These are phyloP conservation scores for Paraphysoderma sedebokerense DNA, from an alignment of 371 early-diverging fungal species.

Conservation along the genomic window DNA sequence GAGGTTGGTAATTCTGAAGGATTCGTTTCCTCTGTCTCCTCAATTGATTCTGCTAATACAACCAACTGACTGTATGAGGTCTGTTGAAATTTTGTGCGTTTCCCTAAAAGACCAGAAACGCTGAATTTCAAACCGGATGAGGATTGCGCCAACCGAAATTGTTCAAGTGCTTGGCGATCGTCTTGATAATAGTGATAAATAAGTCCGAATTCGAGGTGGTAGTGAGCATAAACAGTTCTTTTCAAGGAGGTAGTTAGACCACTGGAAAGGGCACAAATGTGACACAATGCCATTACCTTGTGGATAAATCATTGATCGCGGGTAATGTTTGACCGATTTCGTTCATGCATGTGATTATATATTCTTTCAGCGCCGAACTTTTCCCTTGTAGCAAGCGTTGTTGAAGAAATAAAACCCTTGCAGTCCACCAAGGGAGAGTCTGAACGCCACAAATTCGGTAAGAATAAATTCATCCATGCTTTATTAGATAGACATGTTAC, in stretches of 20 bases:
- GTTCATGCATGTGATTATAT: constrained; percentile 63
- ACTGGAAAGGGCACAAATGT: constrained; percentile 1
- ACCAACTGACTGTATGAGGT: constrained; percentile 76
- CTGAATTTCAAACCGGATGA: constrained; percentile 60
- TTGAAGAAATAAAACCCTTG: neutral
- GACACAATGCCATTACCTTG: neutral
- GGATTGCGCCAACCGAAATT: constrained; percentile 53
- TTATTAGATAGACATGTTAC: too few relatives aligned
- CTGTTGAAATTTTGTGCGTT: constrained; percentile 80
- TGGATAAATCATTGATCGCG: constrained; percentile 4
- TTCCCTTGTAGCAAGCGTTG: constrained; percentile 7
- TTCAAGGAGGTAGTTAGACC: neutral
- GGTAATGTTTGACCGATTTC: constrained; percentile 55
- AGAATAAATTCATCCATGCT: too few relatives aligned
- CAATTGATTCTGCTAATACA: constrained; percentile 57
- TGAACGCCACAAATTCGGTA: too few relatives aligned
- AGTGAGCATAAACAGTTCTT: constrained; percentile 38
- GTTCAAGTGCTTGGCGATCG: constrained; percentile 44
- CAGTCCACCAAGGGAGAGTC: too few relatives aligned
- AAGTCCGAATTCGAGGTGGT: constrained; percentile 56
- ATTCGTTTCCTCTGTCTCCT: constrained; percentile 9
- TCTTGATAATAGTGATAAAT: constrained; percentile 54
- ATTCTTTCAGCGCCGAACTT: constrained; percentile 10
- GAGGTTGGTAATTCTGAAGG: constrained; percentile 13
- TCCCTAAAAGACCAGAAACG: constrained; percentile 74